Conservation (phyloP, 1,284 basidiomycete species). For the Taiwanofungus camphoratus region DNA sequence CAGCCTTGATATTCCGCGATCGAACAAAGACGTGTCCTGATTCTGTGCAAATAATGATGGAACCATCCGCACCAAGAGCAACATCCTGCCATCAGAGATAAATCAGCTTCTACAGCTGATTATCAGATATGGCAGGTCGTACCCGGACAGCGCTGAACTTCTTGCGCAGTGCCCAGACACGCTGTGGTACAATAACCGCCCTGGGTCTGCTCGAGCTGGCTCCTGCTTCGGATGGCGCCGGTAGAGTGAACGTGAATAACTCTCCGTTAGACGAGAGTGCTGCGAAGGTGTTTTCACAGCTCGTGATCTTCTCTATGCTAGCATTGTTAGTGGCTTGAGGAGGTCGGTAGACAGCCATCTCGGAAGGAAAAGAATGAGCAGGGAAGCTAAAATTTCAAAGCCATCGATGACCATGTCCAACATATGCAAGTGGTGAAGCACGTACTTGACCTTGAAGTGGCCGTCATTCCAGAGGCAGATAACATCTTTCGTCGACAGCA, state of each 20-base stretch:
- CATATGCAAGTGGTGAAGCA: slow-evolving; percentile 14
- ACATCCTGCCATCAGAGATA: slow-evolving; percentile 54
- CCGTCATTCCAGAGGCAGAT: slow-evolving; percentile 79
- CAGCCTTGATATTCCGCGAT: slow-evolving; percentile 47
- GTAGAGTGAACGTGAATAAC: slow-evolving; percentile 78
- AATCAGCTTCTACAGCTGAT: not conserved
- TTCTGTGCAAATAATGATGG: slow-evolving; percentile 88
- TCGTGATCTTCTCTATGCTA: slow-evolving; percentile 77
- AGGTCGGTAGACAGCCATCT: slow-evolving; percentile 74
- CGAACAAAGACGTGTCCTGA: slow-evolving; percentile 93
- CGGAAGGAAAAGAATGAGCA: slow-evolving; percentile 61
- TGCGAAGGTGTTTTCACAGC: slow-evolving; percentile 79
- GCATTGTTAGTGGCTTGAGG: slow-evolving; percentile 68
- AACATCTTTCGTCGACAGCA: slow-evolving; percentile 73
- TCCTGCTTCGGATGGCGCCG: slow-evolving; percentile 25
- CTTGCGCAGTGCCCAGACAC: slow-evolving; percentile 88
- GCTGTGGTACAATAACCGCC: slow-evolving; percentile 70
- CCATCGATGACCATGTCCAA: slow-evolving; percentile 10
- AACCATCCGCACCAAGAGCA: slow-evolving; percentile 83
- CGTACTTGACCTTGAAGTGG: slow-evolving; percentile 70
- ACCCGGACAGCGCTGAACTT: slow-evolving; percentile 82
- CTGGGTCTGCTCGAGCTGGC: slow-evolving; percentile 21
- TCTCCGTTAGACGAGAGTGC: slow-evolving; percentile 88
- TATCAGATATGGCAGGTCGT: slow-evolving; percentile 19
- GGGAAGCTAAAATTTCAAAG: slow-evolving; percentile 54